Evolutionary conservation across 139 green algal genomes (phyloP), one percentile per base, ranked within the genome.

Genomic region (Tetradesmus lagerheimii): DNA sequence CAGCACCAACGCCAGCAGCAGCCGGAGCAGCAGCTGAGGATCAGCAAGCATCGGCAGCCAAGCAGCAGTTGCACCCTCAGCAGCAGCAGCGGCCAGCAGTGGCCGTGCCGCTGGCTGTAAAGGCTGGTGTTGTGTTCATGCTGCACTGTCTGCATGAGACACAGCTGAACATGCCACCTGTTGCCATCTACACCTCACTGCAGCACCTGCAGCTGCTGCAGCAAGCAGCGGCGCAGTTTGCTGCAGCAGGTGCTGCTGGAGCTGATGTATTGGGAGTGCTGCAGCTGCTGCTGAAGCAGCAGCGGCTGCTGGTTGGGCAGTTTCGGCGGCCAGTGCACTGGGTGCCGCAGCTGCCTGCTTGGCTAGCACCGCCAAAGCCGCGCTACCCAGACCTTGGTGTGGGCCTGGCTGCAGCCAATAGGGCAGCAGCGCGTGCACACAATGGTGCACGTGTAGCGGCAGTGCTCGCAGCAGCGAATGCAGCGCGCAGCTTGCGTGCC

Each of bases 51-150:
- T 41, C 78, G n/a, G 38, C 39, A 41, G 64, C 62, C 2, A 2
- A 66, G 64, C 84, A 41, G 37, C 43, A 47, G 12, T 12, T 38
- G 43, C 41, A 29, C 25, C 71, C 53, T 43, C 41, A 37, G 41
- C 64, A 50, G 67, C 79, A 64, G 79, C 79, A 85, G 39, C 34
- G 11, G 29, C n/a, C 84, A 35, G 78, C 83, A 27, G 37, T 85
- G 34, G 78, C 83, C 11, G 27, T 92, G 25, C 88, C 85, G 16
- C 5, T 84, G 27, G 89, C 77, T 0, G 34, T 91, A 4, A 89
- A 90, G 34, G 91, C 89, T 45, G 86, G 64, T 43, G 79, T 83
- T 11, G 41, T 92, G 12, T 93, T 92, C 43, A 57, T 27, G 31
- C 34, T 90, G 74, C 86, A 79, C 29, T 84, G 75, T 47, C 47